Evolutionary conservation across 352 stramenopile genomes (phyloP), one percentile per base, ranked within the genome.

Genomic region (Phytophthora tubulina): DNA sequence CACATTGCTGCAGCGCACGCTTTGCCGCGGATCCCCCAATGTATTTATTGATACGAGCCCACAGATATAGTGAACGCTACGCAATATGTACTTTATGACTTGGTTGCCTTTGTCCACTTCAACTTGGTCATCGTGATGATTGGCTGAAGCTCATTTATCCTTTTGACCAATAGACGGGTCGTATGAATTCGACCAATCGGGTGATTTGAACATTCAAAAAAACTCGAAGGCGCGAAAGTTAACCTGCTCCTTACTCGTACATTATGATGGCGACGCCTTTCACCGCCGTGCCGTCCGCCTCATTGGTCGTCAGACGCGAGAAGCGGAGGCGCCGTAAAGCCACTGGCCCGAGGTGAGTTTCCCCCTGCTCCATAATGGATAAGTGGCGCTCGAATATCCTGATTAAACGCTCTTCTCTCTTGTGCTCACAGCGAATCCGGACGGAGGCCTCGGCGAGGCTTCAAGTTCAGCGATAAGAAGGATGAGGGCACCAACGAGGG

Each of bases 221-320:
- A 49, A 14, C 45, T 52, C 38, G 17, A 15, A 69, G 30, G 67
- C 72, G 68, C 62, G 56, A 76, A 76, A 75, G 57, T 66, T 55
- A 17, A 36, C 31, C 21, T 41, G 27, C 33, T 38, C 27, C 13
- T 46, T 33, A 68, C 21, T 27, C 21, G 21, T 27, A 27, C 21
- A 27, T 45, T n/a, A 78, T 79, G 70, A 78, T 82, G 72, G 60
- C 76, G 50, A 65, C 71, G 11, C 67, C 76, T 60, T 70, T 79
- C 35, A 63, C 63, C 36, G 58, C 70, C 31, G 55, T 57, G 52
- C 72, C 82, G 35, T 73, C 75, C 48, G 78, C 84, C 46, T 78
- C 84, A n/a, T 70, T 92, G 15, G 82, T 92, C 39, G 75, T 92
- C 17, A 80, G 80, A 17, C 82, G 84, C 36, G 82, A 92, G 50